Base-by-base conservation (phyloP, 495 filamentous ascomycete genomes). In the Xylaria nigripes region DNA sequence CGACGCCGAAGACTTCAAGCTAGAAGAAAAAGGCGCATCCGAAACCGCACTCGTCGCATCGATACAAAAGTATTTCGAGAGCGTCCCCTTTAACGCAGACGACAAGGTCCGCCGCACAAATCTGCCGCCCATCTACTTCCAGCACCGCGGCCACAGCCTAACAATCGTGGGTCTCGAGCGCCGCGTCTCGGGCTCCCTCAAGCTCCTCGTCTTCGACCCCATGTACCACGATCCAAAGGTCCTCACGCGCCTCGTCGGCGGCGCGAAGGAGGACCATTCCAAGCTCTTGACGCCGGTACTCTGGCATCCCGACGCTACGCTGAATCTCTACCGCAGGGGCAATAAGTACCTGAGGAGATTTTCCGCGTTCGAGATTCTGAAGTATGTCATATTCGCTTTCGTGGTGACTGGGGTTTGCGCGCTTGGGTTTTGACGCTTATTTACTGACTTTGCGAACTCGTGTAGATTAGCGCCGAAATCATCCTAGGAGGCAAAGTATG, bases 141-240 rank as follows among this genome's bases (percentile, higher is more conserved):
- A 98, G 67, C 87, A 94, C 59, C 78, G 80, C 49, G 91, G 91
- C 6, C 93, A 98, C 62, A 96, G 90, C 4, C 76, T 96, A 72
- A 96, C 91, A 1, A 90, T 97, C 40, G 75, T 98, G 49, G 93
- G 93, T 0, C 77, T 95, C 34, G 91, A 96, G 63, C 75, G 77
- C 23, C 77, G 76, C 8, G 73, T 66, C 29, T 77, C 85, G 54
- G 90, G 89, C 27, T 68, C 70, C 27, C 76, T 78, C 46, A 86
- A 87, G 57, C 69, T 98, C 8, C 70, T 98, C 3, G 86, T 96
- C 18, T 95, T 95, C 61, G 93, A 97, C 68, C 90, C 93, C 1
- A 86, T 86, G 72, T 92, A 88, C 65, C 81, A 82, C 45, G 86
- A 90, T 30, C 79, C 86, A 1, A 70, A 76, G 2, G 77, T 70